Percentiles rank a stretch among this genome's conserved stretches.
These are phyloP conservation scores for Mortierella sp. DNA, from an alignment of 371 early-diverging fungal species.

Conservation along the genomic window DNA sequence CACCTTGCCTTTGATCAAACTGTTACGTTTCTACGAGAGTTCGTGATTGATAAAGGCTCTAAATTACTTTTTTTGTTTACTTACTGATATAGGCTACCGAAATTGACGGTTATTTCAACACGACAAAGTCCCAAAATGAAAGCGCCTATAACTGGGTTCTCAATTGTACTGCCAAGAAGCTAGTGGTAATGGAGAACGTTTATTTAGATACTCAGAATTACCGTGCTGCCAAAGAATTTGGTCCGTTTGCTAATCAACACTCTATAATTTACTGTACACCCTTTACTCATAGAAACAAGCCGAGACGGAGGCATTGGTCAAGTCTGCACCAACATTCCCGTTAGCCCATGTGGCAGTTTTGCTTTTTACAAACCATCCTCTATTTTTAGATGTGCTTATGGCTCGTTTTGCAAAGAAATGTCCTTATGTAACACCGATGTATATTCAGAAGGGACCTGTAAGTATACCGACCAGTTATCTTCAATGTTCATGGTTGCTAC, in stretches of 20 bases:
- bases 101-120: conserved; percentile 57
- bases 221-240: too few species aligned
- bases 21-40: too few species aligned
- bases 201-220: too few species aligned
- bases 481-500: too few species aligned
- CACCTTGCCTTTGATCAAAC: background rate
- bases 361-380: conserved; percentile 69
- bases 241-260: background rate
- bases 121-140: conserved; percentile 54
- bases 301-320: conserved; percentile 78
- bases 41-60: background rate
- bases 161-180: conserved; percentile 75
- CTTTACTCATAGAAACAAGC: conserved; percentile 71
- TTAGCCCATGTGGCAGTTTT: conserved; percentile 77
- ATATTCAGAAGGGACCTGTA: conserved; percentile 68
- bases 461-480: conserved; percentile 16
- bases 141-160: conserved; percentile 70
- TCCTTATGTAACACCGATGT: conserved; percentile 81
- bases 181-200: conserved; percentile 60
- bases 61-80: background rate
- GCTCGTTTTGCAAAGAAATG: conserved; percentile 84
- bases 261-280: background rate
- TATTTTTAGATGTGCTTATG: conserved; percentile 76
- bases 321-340: conserved; percentile 75
- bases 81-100: conserved; percentile 55